phyloP scores from a whole-genome alignment of 306 rosid genomes.

The barrel medic (Medicago truncatula) region DNA sequence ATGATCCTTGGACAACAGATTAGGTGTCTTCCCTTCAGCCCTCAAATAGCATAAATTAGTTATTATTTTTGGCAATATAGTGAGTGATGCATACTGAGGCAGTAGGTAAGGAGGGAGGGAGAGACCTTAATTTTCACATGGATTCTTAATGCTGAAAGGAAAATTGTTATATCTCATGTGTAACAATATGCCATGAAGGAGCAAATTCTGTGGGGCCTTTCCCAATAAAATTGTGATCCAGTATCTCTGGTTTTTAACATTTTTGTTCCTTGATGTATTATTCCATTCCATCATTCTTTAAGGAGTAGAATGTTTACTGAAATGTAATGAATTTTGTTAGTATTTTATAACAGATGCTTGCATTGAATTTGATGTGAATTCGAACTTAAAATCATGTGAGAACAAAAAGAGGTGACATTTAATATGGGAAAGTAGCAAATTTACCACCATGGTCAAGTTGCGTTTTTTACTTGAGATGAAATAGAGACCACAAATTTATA shows the following conservation, averaged over 20 bases:
- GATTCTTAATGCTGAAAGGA: conserved; percentile 20
- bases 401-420: no score
- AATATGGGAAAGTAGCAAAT: no score
- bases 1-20: conserved; percentile 90
- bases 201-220: not conserved
- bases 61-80: conserved; percentile 45
- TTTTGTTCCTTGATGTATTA: not conserved
- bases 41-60: not conserved
- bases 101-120: not conserved
- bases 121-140: not conserved
- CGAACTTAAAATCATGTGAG: no score
- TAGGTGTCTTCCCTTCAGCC: conserved; percentile 36
- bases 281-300: conserved; percentile 3
- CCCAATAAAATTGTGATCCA: not conserved
- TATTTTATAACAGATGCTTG: not conserved
- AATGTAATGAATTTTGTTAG: not conserved
- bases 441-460: no score
- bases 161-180: conserved; percentile 11
- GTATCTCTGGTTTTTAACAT: not conserved
- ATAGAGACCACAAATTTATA: no score
- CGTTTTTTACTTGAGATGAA: no score
- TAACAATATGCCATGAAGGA: conserved; percentile 13
- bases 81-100: conserved; percentile 33
- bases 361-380: no score
- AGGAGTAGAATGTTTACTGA: not conserved